Percentiles rank a stretch among this genome's conserved stretches.
Conservation (phyloP, 345 rosid species). For the Geranium rotundifolium region DNA sequence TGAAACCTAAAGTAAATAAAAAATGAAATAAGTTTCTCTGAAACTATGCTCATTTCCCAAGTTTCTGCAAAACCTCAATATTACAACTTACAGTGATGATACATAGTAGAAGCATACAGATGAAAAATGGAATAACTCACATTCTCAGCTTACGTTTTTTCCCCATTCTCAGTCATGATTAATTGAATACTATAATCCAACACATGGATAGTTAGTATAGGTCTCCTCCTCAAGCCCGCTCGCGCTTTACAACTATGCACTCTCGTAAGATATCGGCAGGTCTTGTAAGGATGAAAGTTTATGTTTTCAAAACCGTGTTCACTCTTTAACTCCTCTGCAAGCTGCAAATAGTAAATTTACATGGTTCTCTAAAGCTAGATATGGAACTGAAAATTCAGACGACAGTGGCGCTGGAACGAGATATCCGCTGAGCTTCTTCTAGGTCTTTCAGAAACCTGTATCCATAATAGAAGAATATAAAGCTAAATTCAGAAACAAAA, state of each 20-base stretch:
- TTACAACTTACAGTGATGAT: neutral
- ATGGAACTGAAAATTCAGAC: conserved; percentile 24
- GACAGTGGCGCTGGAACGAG: conserved; percentile 40
- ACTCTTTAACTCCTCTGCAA: conserved; percentile 1
- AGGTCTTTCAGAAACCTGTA: conserved; percentile 76
- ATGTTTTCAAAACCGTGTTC: neutral
- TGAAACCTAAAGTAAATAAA: neutral
- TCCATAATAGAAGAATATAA: neutral
- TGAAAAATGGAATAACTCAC: neutral
- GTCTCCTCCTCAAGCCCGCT: neutral
- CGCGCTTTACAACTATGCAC: neutral
- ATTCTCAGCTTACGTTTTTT: neutral
- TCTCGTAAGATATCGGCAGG: neutral
- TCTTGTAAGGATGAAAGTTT: neutral
- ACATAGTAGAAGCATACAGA: neutral
- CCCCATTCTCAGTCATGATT: neutral
- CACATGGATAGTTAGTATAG: neutral
- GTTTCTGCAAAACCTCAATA: neutral
- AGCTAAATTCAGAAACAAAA: neutral
- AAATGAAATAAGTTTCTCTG: neutral
- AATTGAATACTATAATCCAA: no score
- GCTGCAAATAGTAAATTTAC: conserved; percentile 8
- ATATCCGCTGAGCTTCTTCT: conserved; percentile 69
- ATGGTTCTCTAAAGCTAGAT: conserved; percentile 6
- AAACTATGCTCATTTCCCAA: neutral